Evolutionary conservation across 139 green algal species (phyloP).

Genomic region (Axilococcus clingmanii): DNA sequence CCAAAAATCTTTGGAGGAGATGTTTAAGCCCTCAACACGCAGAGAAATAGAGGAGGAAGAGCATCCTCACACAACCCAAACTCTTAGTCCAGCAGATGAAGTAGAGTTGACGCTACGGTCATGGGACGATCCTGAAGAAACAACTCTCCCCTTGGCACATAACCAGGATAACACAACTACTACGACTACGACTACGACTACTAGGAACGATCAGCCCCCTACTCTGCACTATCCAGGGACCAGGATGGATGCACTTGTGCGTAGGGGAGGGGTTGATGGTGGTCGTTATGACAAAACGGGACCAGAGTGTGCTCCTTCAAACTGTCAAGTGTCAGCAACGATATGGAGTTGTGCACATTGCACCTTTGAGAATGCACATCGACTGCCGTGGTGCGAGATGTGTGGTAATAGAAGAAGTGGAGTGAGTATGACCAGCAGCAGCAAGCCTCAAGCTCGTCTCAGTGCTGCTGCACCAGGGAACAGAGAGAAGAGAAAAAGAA

Average conservation of each 20-base stretch:
- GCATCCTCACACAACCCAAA: not conserved
- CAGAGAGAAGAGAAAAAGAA: too few relatives aligned
- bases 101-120: slow-evolving; percentile 15
- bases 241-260: too few relatives aligned
- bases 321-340: not conserved
- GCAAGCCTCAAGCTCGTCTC: too few relatives aligned
- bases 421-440: too few relatives aligned
- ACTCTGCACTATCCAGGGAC: too few relatives aligned
- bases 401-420: slow-evolving; percentile 4
- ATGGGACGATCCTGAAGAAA: slow-evolving; percentile 2
- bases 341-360: slow-evolving; percentile 12
- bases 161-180: not conserved
- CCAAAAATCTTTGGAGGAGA: slow-evolving; percentile 16
- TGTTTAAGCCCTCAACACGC: slow-evolving; percentile 12
- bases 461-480: too few relatives aligned
- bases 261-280: too few relatives aligned
- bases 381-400: slow-evolving; percentile 8
- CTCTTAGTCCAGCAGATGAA: not conserved
- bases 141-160: not conserved
- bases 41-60: not conserved
- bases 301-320: too few relatives aligned
- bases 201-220: too few relatives aligned
- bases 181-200: too few relatives aligned
- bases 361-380: slow-evolving; percentile 9
- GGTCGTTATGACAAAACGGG: too few relatives aligned